These are phyloP conservation scores for Hibiscus syriacus DNA, from an alignment of 345 rosid species.

Conservation along the genomic window DNA sequence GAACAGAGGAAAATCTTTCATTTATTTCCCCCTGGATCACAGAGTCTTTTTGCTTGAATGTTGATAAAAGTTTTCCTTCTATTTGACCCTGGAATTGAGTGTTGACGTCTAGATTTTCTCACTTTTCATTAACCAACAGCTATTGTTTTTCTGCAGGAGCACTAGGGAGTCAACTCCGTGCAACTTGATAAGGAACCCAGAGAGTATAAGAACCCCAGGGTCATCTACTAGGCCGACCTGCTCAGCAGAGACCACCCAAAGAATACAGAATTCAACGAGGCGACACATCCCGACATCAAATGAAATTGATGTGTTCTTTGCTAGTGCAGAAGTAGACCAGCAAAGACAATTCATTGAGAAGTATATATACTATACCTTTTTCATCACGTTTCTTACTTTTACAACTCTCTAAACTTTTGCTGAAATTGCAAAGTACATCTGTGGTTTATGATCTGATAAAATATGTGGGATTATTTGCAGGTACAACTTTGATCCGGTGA, in stretches of 20 bases:
- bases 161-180: neutral
- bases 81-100: too few relatives aligned
- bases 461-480: neutral
- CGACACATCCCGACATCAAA: neutral
- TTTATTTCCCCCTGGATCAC: neutral
- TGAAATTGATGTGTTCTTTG: neutral
- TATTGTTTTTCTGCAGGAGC: neutral
- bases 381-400: neutral
- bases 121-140: conserved; percentile 1
- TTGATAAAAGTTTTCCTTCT: neutral
- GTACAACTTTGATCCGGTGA: neutral
- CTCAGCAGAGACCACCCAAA: neutral
- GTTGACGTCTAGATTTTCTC: neutral
- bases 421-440: too few relatives aligned
- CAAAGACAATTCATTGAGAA: neutral
- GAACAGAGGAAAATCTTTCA: neutral
- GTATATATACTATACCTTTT: neutral
- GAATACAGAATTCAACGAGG: neutral
- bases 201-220: neutral
- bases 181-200: neutral
- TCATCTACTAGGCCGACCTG: neutral
- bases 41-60: neutral
- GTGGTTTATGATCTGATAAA: neutral
- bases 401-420: neutral
- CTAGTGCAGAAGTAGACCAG: neutral